These are phyloP conservation scores for Conringia planisiliqua DNA, from an alignment of 345 rosid species.

Conservation along the genomic window DNA sequence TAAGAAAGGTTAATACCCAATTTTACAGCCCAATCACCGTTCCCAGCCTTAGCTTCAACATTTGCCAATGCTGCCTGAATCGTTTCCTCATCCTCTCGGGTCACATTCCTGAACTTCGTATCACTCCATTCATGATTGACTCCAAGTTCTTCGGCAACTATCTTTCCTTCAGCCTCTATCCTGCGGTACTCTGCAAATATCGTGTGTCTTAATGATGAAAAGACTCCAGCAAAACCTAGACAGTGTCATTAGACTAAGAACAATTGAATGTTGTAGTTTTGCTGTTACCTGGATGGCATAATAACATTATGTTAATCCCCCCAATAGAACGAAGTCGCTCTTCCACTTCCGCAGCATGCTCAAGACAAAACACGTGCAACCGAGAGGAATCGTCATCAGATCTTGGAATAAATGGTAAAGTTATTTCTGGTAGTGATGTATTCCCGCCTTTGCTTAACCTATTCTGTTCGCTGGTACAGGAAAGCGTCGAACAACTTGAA, in stretches of 20 bases:
- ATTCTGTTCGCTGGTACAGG: slow-evolving; percentile 36
- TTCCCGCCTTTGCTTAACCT: slow-evolving; percentile 34
- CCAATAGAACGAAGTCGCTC: slow-evolving; percentile 76
- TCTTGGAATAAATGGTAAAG: slow-evolving; percentile 40
- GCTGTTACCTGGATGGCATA: slow-evolving; percentile 84
- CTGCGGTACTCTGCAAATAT: slow-evolving; percentile 78
- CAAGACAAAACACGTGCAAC: slow-evolving; percentile 92
- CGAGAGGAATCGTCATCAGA: slow-evolving; percentile 79
- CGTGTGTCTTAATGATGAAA: not conserved
- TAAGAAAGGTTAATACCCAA: slow-evolving; percentile 86
- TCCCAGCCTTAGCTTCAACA: slow-evolving; percentile 77
- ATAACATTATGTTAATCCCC: slow-evolving; percentile 72
- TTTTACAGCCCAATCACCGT: slow-evolving; percentile 95
- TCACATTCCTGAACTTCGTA: slow-evolving; percentile 52
- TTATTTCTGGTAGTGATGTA: slow-evolving; percentile 31
- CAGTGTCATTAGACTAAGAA: not conserved
- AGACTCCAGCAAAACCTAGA: not conserved
- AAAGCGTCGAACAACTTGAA: slow-evolving; percentile 30
- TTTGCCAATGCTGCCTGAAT: slow-evolving; percentile 69
- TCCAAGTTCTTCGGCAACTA: slow-evolving; percentile 71
- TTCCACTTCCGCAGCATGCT: slow-evolving; percentile 94
- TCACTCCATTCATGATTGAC: slow-evolving; percentile 57
- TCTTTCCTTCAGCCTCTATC: slow-evolving; percentile 81
- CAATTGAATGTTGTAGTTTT: not conserved
- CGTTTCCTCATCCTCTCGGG: slow-evolving; percentile 64